phyloP scores from a whole-genome alignment of 2,329 filamentous ascomycete species.

The Verticillium albo-atrum region DNA sequence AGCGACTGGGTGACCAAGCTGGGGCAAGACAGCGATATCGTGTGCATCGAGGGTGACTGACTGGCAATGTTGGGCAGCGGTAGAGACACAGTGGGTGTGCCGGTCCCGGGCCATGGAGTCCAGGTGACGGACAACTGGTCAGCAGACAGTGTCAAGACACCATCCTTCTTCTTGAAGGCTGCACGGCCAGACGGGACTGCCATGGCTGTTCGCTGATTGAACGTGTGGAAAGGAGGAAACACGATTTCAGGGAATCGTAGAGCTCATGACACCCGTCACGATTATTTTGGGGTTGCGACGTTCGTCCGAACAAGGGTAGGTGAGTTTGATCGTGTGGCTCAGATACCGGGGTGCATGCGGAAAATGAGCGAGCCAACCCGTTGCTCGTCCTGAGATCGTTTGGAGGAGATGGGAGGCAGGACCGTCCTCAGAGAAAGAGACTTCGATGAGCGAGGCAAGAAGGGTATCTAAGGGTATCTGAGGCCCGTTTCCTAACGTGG shows the following conservation, averaged over 20 bases:
- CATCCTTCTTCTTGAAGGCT: constrained; percentile 95
- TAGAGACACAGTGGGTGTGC: constrained; percentile 64
- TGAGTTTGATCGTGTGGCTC: background rate
- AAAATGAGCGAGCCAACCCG: background rate
- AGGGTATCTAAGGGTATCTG: background rate
- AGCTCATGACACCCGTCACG: background rate
- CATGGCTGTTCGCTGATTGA: constrained; percentile 33
- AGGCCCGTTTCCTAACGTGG: too few species aligned
- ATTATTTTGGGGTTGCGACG: background rate
- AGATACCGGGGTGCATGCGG: background rate
- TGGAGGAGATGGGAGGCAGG: background rate
- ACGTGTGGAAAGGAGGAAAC: background rate
- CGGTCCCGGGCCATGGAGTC: constrained; percentile 64
- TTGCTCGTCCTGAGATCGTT: too few species aligned
- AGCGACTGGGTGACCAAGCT: constrained; percentile 2
- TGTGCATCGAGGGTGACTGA: constrained; percentile 35
- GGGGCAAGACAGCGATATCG: background rate
- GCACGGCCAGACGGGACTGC: constrained; percentile 60
- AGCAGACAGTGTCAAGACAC: constrained; percentile 68
- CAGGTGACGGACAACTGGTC: constrained; percentile 76
- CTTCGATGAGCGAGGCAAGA: background rate
- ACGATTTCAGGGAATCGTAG: background rate
- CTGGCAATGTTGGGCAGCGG: constrained; percentile 75
- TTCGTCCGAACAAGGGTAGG: background rate
- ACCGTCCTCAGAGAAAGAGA: background rate